These are phyloP conservation scores for Truncatella angustata DNA, from an alignment of 2,329 filamentous ascomycete species.

Conservation along the genomic window DNA sequence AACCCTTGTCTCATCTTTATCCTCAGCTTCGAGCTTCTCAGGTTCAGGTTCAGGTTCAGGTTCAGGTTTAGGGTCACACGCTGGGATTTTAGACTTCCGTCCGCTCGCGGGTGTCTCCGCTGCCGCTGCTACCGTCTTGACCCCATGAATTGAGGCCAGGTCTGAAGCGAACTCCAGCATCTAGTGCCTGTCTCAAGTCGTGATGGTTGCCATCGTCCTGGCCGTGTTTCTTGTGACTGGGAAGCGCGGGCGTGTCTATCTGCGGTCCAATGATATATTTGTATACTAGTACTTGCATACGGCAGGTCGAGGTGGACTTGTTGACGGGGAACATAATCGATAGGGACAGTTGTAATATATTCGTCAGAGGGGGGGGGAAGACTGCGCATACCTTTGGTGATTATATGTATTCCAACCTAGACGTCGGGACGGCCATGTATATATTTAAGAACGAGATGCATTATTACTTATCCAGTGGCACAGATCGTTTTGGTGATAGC, in stretches of 20 bases:
- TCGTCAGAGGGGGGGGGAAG: too few species aligned
- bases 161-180: background rate
- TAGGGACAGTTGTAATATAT: too few species aligned
- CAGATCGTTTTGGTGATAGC: too few species aligned
- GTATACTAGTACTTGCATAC: background rate
- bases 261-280: slow-evolving; percentile 1
- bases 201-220: background rate
- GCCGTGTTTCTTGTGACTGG: background rate
- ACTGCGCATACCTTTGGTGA: too few species aligned
- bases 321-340: too few species aligned
- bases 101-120: slow-evolving; percentile 5
- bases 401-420: too few species aligned
- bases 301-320: background rate
- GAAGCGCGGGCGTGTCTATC: background rate
- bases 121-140: background rate
- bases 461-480: too few species aligned
- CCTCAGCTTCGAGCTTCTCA: background rate
- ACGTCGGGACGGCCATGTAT: too few species aligned
- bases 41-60: background rate
- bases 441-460: too few species aligned
- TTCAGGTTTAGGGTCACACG: background rate
- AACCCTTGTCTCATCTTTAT: slow-evolving; percentile 13
- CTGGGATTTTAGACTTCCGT: background rate
- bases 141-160: too few species aligned
- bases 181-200: background rate